A percentile compares a stretch with the other conserved stretches of the same genome.
phyloP scores from a whole-genome alignment of 805 yeast genomes.

The Candida chilensis region DNA sequence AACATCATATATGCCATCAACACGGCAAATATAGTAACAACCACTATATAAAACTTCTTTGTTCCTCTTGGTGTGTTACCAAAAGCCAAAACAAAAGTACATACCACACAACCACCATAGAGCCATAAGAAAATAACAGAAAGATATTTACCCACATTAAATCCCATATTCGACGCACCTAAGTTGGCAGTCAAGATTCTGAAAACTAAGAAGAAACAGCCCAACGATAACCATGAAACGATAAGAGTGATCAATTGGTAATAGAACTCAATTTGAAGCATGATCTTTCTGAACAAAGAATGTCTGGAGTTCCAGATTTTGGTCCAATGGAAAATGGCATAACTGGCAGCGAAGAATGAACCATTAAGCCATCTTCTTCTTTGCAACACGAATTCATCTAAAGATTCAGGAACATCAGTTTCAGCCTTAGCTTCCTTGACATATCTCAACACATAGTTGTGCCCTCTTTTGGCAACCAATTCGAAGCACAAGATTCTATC shows the following conservation, averaged over 20 bases:
- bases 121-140: conserved; percentile 81
- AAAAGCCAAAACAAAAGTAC: conserved; percentile 82
- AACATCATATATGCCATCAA: conserved; percentile 85
- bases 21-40: conserved; percentile 75
- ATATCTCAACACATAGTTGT: conserved; percentile 73
- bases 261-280: conserved; percentile 67
- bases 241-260: conserved; percentile 69
- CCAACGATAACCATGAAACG: conserved; percentile 89
- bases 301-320: conserved; percentile 78
- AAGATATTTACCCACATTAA: conserved; percentile 67
- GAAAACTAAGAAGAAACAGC: conserved; percentile 85
- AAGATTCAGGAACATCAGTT: conserved; percentile 89
- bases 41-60: conserved; percentile 61
- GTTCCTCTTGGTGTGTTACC: conserved; percentile 96
- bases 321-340: conserved; percentile 71
- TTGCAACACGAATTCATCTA: conserved; percentile 83
- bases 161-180: conserved; percentile 50
- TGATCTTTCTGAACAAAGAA: conserved; percentile 53
- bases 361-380: conserved; percentile 97
- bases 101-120: conserved; percentile 69
- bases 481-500: conserved; percentile 94
- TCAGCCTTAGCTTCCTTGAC: conserved; percentile 86
- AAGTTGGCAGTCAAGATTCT: conserved; percentile 76
- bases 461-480: conserved; percentile 72
- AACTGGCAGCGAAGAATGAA: conserved; percentile 89